Percentiles rank a stretch among this genome's conserved stretches.
These are phyloP conservation scores for Penicillium angulare DNA, from an alignment of 495 filamentous ascomycete genomes.

Conservation along the genomic window DNA sequence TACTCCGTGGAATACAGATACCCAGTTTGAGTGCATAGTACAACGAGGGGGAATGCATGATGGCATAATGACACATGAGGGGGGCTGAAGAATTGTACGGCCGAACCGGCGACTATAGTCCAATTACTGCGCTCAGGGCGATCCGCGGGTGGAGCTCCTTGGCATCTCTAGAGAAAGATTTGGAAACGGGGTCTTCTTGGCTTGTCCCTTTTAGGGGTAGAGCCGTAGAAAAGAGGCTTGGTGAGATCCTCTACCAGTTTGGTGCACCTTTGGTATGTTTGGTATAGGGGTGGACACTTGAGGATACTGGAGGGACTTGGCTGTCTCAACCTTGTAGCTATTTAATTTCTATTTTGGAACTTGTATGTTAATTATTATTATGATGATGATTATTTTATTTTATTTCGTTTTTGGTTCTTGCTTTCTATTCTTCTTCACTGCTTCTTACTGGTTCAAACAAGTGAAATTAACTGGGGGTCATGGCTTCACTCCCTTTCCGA, in stretches of 20 bases:
- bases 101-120: slow-evolving; percentile 7
- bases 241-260: neutral
- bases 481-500: slow-evolving; percentile 2
- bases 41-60: too few relatives aligned
- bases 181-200: slow-evolving; percentile 1
- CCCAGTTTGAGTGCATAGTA: too few relatives aligned
- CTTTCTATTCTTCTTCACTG: neutral
- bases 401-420: too few relatives aligned
- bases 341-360: neutral
- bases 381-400: too few relatives aligned
- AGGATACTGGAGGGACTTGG: too few relatives aligned
- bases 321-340: too few relatives aligned
- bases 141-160: neutral
- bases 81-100: slow-evolving; percentile 1
- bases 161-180: slow-evolving; percentile 1
- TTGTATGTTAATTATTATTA: too few relatives aligned
- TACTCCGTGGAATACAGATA: too few relatives aligned
- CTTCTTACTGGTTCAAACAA: neutral
- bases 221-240: neutral
- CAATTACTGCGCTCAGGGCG: neutral
- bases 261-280: neutral
- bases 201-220: neutral
- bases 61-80: slow-evolving; percentile 15
- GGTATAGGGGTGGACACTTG: too few relatives aligned
- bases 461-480: neutral